Base-by-base conservation (phyloP, 2,329 filamentous ascomycete genomes). In the Fusarium equiseti region DNA sequence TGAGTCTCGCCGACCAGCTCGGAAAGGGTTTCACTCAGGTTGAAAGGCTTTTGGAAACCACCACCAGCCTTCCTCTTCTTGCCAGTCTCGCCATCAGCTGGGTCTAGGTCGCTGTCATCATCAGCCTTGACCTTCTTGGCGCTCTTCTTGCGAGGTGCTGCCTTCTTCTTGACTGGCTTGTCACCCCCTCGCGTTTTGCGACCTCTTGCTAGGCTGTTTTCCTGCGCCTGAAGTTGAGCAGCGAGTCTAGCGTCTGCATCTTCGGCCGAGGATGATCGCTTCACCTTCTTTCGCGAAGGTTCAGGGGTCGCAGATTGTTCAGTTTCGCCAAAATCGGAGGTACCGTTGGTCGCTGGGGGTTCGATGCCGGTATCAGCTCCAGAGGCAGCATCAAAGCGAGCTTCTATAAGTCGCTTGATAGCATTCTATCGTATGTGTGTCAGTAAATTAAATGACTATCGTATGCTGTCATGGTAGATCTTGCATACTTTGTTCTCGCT, bases 11-110 rank as follows among this genome's bases (percentile, higher is more conserved):
- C 92, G 60, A 92, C 87, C 22, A 96, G 83, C 62, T 90, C 89
- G 2, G 90, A 86, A 24, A 96, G 86, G 15, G 91, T 87, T 54
- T 86, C 84, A 73, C 92, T 94, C 50, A 96, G 87, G 63, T 88
- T 88, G 80, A 95, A 93, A 2, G 91, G 91, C 83, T 95, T 95
- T 85, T 98, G 94, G 77, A 99, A 99, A 5, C 95, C 96, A 38
- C 95, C 94, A 2, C 94, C 94, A 22, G 94, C 92, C 77, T 95
- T 97, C 73, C 92, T 90, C 83, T 93, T 91, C 13, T 83, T 84
- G 75, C 70, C 70, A 32, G 78, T 85, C 67, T 76, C 88, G 82
- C 79, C 89, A 35, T 82, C 90, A 48, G 87, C 90, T 7, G 85
- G 88, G 13, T 89, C 89, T 11, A 92, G 80, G 52, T 95, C 94